Conservation (phyloP, 257 asterid genomes). For the Solanum etuberosum region DNA sequence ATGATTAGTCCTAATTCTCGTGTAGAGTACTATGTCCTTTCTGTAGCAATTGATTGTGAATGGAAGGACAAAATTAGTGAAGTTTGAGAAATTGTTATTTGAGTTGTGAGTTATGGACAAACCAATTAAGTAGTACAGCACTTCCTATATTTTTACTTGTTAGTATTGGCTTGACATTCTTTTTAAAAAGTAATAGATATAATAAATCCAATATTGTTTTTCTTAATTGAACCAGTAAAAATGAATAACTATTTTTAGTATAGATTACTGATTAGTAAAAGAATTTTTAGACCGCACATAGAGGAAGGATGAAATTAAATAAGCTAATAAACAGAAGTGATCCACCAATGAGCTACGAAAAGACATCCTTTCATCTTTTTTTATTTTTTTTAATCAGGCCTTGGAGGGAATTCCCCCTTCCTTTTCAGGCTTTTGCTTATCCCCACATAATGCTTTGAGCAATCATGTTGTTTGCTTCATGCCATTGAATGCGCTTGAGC, state of each 20-base stretch:
- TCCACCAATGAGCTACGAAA: background rate
- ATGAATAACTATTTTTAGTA: no score
- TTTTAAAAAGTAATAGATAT: no score
- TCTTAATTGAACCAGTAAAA: no score
- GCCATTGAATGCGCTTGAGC: conserved; percentile 10
- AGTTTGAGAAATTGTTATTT: background rate
- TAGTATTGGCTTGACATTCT: background rate
- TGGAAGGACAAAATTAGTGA: background rate
- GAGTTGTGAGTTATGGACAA: background rate
- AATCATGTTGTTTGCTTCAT: background rate
- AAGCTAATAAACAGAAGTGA: background rate
- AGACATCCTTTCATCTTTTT: background rate
- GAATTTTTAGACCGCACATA: background rate
- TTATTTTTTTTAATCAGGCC: background rate
- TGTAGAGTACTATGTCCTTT: background rate
- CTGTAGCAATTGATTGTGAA: background rate
- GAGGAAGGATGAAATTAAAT: background rate
- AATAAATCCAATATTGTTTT: no score
- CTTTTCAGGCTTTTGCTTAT: background rate
- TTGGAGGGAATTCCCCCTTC: background rate
- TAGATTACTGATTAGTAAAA: background rate
- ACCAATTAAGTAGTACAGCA: background rate
- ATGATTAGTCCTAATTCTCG: background rate
- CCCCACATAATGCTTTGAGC: conserved; percentile 11
- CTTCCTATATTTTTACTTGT: no score